These are phyloP conservation scores for Loxodes magnus DNA, from an alignment of 73 alveolate species.

Conservation along the genomic window DNA sequence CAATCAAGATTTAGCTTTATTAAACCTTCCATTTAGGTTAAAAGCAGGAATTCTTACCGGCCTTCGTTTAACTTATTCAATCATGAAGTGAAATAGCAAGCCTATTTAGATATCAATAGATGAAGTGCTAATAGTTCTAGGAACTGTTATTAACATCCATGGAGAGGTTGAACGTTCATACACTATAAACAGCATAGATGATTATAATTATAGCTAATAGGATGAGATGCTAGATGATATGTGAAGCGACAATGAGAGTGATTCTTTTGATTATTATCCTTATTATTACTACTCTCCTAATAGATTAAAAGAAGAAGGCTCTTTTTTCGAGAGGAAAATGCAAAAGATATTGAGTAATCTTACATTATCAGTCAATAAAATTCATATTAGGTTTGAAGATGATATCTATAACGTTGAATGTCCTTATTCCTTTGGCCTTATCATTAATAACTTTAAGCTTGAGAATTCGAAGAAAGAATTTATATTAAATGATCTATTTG, in stretches of 20 bases:
- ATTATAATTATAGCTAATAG: too few relatives aligned
- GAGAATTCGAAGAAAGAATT: background rate
- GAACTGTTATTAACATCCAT: too few relatives aligned
- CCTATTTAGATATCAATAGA: constrained; percentile 24
- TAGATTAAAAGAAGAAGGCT: background rate
- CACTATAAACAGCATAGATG: too few relatives aligned
- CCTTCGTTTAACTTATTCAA: background rate
- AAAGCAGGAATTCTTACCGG: constrained; percentile 25
- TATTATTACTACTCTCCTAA: too few relatives aligned
- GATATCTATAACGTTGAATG: background rate
- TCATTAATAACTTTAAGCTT: background rate
- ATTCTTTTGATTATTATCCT: too few relatives aligned
- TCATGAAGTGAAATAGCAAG: too few relatives aligned
- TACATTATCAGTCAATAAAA: background rate
- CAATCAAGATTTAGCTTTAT: constrained; percentile 8
- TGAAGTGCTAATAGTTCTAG: constrained; percentile 22
- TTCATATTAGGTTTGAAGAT: constrained; percentile 11
- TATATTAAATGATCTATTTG: background rate
- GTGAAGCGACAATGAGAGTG: too few relatives aligned
- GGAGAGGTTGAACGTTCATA: too few relatives aligned
- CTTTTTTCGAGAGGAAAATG: background rate
- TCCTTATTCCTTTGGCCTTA: constrained; percentile 4
- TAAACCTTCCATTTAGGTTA: constrained; percentile 15
- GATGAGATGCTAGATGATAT: too few relatives aligned
- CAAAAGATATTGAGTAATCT: constrained; percentile 4